phyloP scores from a whole-genome alignment of 1,284 basidiomycete species.

The Pyrrhoderma noxium region DNA sequence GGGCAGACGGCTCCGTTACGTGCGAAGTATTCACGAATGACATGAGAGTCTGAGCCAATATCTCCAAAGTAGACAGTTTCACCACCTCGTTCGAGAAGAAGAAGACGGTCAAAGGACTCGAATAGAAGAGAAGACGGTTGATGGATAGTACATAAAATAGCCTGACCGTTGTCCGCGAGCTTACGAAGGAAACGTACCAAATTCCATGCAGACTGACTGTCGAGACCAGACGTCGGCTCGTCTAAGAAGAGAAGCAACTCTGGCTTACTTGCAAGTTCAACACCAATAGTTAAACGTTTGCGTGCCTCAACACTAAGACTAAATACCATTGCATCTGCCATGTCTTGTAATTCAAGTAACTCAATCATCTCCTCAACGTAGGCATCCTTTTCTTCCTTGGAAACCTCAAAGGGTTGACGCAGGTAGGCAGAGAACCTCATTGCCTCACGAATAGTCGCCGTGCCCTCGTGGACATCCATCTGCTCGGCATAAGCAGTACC shows the following conservation, averaged over 20 bases:
- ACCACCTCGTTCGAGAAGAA: slow-evolving; percentile 59
- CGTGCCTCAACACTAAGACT: slow-evolving; percentile 69
- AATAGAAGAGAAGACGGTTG: slow-evolving; percentile 63
- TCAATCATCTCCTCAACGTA: slow-evolving; percentile 77
- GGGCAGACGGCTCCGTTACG: slow-evolving; percentile 58
- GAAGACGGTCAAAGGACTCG: slow-evolving; percentile 70
- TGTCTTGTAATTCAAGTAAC: slow-evolving; percentile 58
- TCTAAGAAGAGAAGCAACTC: slow-evolving; percentile 53
- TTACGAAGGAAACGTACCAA: slow-evolving; percentile 79
- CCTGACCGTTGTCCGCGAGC: slow-evolving; percentile 77
- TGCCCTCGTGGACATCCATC: slow-evolving; percentile 84
- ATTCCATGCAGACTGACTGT: slow-evolving; percentile 81
- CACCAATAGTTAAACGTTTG: slow-evolving; percentile 84
- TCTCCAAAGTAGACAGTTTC: slow-evolving; percentile 78
- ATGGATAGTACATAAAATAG: slow-evolving; percentile 60
- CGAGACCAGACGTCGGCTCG: slow-evolving; percentile 58
- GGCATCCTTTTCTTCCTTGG: slow-evolving; percentile 72
- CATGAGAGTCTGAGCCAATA: slow-evolving; percentile 57
- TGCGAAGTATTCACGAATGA: slow-evolving; percentile 65
- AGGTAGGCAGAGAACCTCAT: slow-evolving; percentile 86
- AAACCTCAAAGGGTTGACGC: slow-evolving; percentile 71
- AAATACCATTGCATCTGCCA: slow-evolving; percentile 57
- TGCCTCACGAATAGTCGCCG: slow-evolving; percentile 83
- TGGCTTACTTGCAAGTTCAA: slow-evolving; percentile 82
- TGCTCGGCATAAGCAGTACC: slow-evolving; percentile 82